Evolutionary conservation across 2,329 filamentous ascomycete genomes (phyloP).

Genomic region (Aspergillus tamarii): DNA sequence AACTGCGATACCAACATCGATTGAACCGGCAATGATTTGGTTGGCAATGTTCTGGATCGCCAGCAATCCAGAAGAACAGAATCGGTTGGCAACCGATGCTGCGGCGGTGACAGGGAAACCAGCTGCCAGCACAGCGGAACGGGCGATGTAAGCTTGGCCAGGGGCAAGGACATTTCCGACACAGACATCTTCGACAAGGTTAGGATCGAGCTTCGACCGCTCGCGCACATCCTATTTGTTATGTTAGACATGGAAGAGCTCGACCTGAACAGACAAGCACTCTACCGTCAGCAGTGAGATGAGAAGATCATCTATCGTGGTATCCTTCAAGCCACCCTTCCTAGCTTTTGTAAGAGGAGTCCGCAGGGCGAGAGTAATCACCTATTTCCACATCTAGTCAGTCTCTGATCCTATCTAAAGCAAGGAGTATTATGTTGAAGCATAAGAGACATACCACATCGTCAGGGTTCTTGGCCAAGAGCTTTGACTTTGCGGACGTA

Average conservation of each 20-base stretch:
- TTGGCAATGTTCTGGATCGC: slow-evolving; percentile 91
- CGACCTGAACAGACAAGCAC: not conserved
- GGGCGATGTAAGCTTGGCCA: slow-evolving; percentile 85
- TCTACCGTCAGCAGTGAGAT: slow-evolving; percentile 42
- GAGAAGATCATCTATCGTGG: slow-evolving; percentile 39
- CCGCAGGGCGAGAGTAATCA: slow-evolving; percentile 44
- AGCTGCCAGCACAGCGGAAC: slow-evolving; percentile 81
- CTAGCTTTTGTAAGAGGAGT: slow-evolving; percentile 45
- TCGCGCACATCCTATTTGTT: slow-evolving; percentile 65
- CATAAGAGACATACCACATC: slow-evolving; percentile 41
- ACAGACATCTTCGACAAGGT: slow-evolving; percentile 83
- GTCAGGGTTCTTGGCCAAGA: slow-evolving; percentile 42
- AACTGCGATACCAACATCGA: slow-evolving; percentile 86
- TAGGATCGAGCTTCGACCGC: slow-evolving; percentile 83
- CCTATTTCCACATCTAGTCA: slow-evolving; percentile 25
- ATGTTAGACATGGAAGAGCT: not conserved
- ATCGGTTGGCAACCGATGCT: slow-evolving; percentile 81
- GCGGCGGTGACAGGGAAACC: slow-evolving; percentile 81
- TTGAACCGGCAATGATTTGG: slow-evolving; percentile 85
- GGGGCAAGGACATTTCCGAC: slow-evolving; percentile 88
- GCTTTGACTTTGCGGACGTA: slow-evolving; percentile 32
- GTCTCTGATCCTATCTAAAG: not conserved
- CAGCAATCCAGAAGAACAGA: slow-evolving; percentile 88
- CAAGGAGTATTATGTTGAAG: not conserved
- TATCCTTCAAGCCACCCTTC: slow-evolving; percentile 46